These are phyloP conservation scores for Euphorbia lathyris DNA, from an alignment of 345 rosid species.

Conservation along the genomic window DNA sequence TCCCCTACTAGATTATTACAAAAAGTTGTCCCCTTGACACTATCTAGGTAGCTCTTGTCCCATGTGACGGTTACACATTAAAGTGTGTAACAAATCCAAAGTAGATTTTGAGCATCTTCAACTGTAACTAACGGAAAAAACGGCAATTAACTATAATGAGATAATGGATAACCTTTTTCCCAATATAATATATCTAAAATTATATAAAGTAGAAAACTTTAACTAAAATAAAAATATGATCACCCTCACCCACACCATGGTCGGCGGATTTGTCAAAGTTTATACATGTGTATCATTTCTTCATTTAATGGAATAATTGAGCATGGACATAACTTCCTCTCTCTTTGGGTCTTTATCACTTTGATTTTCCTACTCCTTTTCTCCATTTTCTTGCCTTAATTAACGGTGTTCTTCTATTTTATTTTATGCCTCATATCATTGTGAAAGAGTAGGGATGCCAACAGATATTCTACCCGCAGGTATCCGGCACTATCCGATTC, in stretches of 20 bases:
- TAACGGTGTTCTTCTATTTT: constrained; percentile 1
- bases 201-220: background rate
- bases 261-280: background rate
- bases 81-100: background rate
- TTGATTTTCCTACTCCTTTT: background rate
- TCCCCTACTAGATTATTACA: too few relatives aligned
- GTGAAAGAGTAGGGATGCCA: too few relatives aligned
- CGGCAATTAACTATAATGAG: background rate
- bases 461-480: too few relatives aligned
- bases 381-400: constrained; percentile 10
- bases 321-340: background rate
- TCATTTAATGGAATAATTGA: too few relatives aligned
- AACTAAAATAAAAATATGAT: background rate
- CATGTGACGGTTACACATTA: background rate
- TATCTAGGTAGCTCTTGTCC: background rate
- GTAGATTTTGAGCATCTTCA: background rate
- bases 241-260: background rate
- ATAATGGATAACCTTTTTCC: background rate
- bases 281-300: background rate
- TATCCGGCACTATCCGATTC: too few relatives aligned
- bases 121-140: constrained; percentile 19
- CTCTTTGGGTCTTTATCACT: background rate
- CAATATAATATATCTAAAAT: background rate
- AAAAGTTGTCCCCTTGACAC: too few relatives aligned
- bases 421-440: background rate